Evolutionary conservation across 1,139 yeast species (phyloP).

Genomic region (Kurtzmaniella quercitrusa): DNA sequence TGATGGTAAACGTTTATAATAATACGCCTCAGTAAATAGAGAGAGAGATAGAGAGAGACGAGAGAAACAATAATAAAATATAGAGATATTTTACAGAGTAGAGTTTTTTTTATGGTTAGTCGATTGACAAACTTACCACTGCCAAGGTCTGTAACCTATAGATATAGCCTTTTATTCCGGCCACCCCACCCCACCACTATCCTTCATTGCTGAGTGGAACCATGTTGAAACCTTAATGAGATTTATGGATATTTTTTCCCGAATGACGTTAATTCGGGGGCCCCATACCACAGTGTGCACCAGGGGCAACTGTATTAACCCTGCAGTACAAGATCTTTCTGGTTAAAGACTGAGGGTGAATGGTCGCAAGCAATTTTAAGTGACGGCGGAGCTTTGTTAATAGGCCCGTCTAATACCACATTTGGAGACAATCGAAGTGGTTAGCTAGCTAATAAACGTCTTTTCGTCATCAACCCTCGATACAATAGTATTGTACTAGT

Average conservation of each 20-base stretch:
- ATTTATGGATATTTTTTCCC: background rate
- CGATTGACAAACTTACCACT: background rate
- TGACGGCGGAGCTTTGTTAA: background rate
- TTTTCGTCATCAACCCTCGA: background rate
- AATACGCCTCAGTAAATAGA: background rate
- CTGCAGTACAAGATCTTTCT: background rate
- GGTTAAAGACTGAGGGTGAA: background rate
- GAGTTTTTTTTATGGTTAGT: background rate
- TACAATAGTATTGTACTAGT: background rate
- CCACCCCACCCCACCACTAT: too few relatives aligned
- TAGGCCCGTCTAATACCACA: too few relatives aligned
- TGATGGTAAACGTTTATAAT: background rate
- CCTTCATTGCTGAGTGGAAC: background rate
- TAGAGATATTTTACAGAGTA: too few relatives aligned
- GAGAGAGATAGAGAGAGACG: too few relatives aligned
- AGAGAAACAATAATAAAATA: too few relatives aligned
- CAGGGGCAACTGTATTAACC: background rate
- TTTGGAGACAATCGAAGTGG: too few relatives aligned
- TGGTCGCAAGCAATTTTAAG: background rate
- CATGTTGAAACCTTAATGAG: background rate
- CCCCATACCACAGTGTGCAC: background rate
- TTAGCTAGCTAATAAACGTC: background rate
- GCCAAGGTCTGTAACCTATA: too few relatives aligned
- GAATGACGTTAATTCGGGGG: background rate
- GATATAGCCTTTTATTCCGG: too few relatives aligned